Base-by-base conservation (phyloP, 1,284 basidiomycete genomes). In the Cutaneotrichosporon arboriforme region DNA sequence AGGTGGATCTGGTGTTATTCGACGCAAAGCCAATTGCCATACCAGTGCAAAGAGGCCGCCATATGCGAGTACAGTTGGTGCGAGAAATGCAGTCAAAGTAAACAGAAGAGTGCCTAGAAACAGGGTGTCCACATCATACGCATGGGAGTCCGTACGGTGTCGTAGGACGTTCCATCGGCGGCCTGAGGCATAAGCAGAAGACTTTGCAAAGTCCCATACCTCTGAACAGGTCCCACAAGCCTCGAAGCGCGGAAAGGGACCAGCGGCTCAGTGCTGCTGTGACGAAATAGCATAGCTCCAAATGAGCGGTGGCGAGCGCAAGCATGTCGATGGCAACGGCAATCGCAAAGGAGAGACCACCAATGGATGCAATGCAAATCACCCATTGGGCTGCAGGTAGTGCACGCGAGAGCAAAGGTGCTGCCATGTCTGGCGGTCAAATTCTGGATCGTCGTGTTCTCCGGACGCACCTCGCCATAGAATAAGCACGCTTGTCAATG, bases 71-170 rank as follows among this genome's bases (percentile, higher is more conserved):
- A 94, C 83, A 0, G 96, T 97, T 1, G 96, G 94, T 52, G 90
- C 86, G 4, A 97, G 79, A 70, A 98, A 97, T 0, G 86, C 84
- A 4, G 90, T 80, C 15, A 97, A 80, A 0, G 92, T 97, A 76
- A 98, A 97, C 21, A 98, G 79, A 40, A 98, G 86, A 0, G 94
- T 94, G 14, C 94, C 94, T 26, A 98, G 84, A 26, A 97, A 79
- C 12, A 97, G 81, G 70, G 97, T 92, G 70, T 98, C 94, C 22
- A 94, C 79, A 58, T 94, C 89, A 68, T 97, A 97, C 59, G 86
- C 83, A 80, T 88, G 91, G 9, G 86, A 83, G 69, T 98, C 93
- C 7, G 85, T 84, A 26, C 93, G 83, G 23, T 70, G 60, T 43
- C 90, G 81, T 23, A 97, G 77, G 22, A 86, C 81, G 67, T 96